Percentiles rank a stretch among this genome's conserved stretches.
These are phyloP conservation scores for Termitomyces sp. DNA, from an alignment of 768 basidiomycete genomes.

Conservation along the genomic window DNA sequence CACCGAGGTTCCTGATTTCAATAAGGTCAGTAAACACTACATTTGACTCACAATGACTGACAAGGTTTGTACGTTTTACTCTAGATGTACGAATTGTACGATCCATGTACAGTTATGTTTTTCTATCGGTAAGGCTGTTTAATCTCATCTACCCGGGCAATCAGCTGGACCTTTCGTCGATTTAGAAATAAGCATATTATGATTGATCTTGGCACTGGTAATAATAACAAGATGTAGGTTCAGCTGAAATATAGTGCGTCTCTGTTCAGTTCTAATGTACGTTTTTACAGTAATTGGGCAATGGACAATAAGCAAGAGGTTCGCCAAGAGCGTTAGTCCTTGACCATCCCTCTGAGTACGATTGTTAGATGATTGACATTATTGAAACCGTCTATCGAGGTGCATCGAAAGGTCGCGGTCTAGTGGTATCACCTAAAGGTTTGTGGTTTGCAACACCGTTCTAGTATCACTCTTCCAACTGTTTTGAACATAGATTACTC, in stretches of 20 bases:
- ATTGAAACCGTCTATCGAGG: constrained; percentile 98
- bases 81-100: constrained; percentile 99
- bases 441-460: neutral
- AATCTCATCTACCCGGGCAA: neutral
- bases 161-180: constrained; percentile 7
- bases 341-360: neutral
- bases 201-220: constrained; percentile 98
- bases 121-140: constrained; percentile 76
- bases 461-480: neutral
- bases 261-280: constrained; percentile 7
- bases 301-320: constrained; percentile 99
- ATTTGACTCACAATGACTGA: neutral
- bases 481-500: neutral
- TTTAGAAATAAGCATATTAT: constrained; percentile 96
- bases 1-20: constrained; percentile 96
- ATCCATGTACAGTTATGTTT: constrained; percentile 97
- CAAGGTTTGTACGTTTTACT: neutral
- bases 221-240: constrained; percentile 97
- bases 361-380: constrained; percentile 83
- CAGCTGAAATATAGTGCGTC: neutral
- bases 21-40: constrained; percentile 62
- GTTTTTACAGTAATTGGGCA: constrained; percentile 81
- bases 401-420: constrained; percentile 95
- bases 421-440: constrained; percentile 97
- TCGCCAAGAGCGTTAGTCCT: constrained; percentile 11